Base-by-base conservation (phyloP, 129 eudicot species). In the Flaveria brownii region DNA sequence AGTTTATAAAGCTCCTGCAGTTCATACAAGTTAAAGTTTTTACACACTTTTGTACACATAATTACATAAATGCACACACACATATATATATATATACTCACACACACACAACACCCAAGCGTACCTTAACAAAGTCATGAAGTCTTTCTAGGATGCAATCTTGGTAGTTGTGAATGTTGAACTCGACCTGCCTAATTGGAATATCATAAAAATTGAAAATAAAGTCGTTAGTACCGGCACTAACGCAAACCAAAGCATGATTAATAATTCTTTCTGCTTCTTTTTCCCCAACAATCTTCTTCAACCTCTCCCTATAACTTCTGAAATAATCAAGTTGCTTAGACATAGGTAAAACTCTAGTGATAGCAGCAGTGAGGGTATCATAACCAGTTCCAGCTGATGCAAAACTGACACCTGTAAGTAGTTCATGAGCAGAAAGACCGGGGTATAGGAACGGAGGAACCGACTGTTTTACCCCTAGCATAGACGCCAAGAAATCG, bases 181-280 rank as follows among this genome's bases (percentile, higher is more conserved):
- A 87, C 49, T 80, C 74, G 42, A 71, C 16, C 61, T 77, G 79
- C 55, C 96, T 89, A 1, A 81, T 80, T 1, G 91, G 91, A 9
- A 86, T 18, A 17, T 86, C 91, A 55, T 92, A 92, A 51, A 55
- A 89, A 43, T 83, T 89, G 56, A 89, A 85, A 64, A 86, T 71
- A 74, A 92, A 88, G 72, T 92, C 97, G 33, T 89, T 89, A 22
- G 96, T 86, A 57, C 96, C 93, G 0, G 93, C 93, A 74, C 86
- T 86, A 28, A 92, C 70, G 54, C 77, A 52, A 69, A 86, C 85
- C 69, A 89, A 52, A 61, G 93, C 88, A 20, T 60, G 30, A 22
- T 63, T 62, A n/a, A 89, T 66, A 9, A 87, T 73, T 45, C 79
- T 84, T 59, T 3, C 50, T 11, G 85, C 91, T 70, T 81, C 83